These are phyloP conservation scores for Ophiobolus disseminans DNA, from an alignment of 2,329 filamentous ascomycete genomes.

Conservation along the genomic window DNA sequence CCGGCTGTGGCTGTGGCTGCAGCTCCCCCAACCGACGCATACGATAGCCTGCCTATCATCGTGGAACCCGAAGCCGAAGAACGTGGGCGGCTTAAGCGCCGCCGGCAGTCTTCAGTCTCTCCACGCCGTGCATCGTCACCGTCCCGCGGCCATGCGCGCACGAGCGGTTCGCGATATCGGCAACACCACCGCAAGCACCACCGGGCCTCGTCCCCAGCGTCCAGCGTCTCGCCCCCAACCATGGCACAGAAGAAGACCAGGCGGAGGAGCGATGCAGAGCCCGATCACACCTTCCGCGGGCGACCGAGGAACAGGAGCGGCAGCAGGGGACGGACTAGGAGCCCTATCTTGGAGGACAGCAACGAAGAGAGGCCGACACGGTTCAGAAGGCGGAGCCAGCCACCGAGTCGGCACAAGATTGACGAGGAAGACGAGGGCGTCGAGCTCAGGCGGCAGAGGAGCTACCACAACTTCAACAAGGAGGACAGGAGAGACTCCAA, in stretches of 20 bases:
- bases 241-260: constrained; percentile 32
- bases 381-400: constrained; percentile 43
- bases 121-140: constrained; percentile 39
- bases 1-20: constrained; percentile 1
- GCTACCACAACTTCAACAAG: constrained; percentile 43
- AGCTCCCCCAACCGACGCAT: constrained; percentile 50
- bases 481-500: constrained; percentile 28
- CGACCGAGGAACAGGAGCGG: constrained; percentile 37
- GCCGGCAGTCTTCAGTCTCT: constrained; percentile 38
- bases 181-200: constrained; percentile 44
- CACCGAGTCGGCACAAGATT: constrained; percentile 42
- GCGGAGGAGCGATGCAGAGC: constrained; percentile 44
- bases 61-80: constrained; percentile 47
- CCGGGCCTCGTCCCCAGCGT: constrained; percentile 32
- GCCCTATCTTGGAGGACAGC: constrained; percentile 34
- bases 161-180: constrained; percentile 38
- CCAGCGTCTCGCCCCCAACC: constrained; percentile 32
- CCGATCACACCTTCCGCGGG: constrained; percentile 45
- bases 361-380: constrained; percentile 34
- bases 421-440: constrained; percentile 22
- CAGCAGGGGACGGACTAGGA: constrained; percentile 25
- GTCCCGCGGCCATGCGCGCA: constrained; percentile 44
- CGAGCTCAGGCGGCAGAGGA: constrained; percentile 48
- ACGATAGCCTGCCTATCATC: constrained; percentile 53
- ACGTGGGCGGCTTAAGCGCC: constrained; percentile 43